Evolutionary conservation across 1,284 basidiomycete species (phyloP).

Genomic region (Golubevia sp.): DNA sequence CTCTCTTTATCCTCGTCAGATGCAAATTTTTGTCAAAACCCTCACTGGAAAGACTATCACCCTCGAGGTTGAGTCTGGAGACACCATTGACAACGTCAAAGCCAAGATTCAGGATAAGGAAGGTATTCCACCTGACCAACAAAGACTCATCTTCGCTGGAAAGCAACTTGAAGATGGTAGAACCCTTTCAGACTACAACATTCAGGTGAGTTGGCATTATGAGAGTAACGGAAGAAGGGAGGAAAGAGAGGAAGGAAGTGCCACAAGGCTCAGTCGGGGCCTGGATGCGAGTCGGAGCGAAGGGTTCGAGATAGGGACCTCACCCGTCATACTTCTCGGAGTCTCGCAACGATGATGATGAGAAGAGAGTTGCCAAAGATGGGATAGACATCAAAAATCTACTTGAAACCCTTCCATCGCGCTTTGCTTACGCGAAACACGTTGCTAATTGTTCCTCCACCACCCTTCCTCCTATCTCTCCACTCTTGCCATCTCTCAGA

Average conservation of each 20-base stretch:
- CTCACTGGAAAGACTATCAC: slow-evolving; percentile 62
- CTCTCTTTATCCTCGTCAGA: slow-evolving; percentile 12
- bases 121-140: slow-evolving; percentile 61
- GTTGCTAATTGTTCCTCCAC: too few relatives aligned
- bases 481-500: slow-evolving; percentile 97
- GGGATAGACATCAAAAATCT: background rate
- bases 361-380: background rate
- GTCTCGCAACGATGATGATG: background rate
- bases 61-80: slow-evolving; percentile 61
- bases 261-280: background rate
- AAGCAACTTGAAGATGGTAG: slow-evolving; percentile 62
- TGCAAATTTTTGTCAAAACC: slow-evolving; percentile 61
- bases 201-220: slow-evolving; percentile 24
- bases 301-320: background rate
- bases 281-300: background rate
- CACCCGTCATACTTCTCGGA: too few relatives aligned
- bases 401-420: too few relatives aligned
- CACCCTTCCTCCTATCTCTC: too few relatives aligned
- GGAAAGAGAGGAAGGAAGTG: background rate
- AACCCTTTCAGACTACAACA: slow-evolving; percentile 62
- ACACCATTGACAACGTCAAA: slow-evolving; percentile 62
- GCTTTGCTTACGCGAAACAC: too few relatives aligned
- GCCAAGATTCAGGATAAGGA: slow-evolving; percentile 63
- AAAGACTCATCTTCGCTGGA: slow-evolving; percentile 61
- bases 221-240: too few relatives aligned